Evolutionary conservation across 306 rosid species (phyloP).

Genomic region (Nissolia schottii): DNA sequence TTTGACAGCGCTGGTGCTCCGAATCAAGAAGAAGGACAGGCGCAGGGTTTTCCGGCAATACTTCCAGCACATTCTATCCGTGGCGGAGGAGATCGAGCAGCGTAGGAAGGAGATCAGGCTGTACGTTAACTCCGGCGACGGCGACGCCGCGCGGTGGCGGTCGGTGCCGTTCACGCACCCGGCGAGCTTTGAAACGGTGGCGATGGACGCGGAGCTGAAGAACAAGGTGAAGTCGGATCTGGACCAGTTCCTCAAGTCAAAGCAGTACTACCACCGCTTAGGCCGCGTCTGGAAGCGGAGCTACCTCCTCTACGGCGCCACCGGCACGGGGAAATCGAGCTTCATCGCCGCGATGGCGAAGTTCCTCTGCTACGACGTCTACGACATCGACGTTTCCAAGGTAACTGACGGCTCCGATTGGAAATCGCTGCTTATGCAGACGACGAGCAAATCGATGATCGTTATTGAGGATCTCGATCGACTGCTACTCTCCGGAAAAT

Average conservation of each 20-base stretch:
- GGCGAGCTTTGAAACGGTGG: slow-evolving; percentile 75
- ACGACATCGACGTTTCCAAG: slow-evolving; percentile 64
- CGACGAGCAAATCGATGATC: slow-evolving; percentile 63
- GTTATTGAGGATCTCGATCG: slow-evolving; percentile 83
- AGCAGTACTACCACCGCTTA: slow-evolving; percentile 70
- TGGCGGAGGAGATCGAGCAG: slow-evolving; percentile 64
- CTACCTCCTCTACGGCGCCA: slow-evolving; percentile 68
- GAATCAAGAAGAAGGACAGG: slow-evolving; percentile 61
- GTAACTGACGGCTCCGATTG: slow-evolving; percentile 53
- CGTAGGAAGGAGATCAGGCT: slow-evolving; percentile 52
- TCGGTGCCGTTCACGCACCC: slow-evolving; percentile 72
- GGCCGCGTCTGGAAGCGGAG: slow-evolving; percentile 98
- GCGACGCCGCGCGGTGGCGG: slow-evolving; percentile 49
- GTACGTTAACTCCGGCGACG: slow-evolving; percentile 35
- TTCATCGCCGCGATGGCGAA: slow-evolving; percentile 90
- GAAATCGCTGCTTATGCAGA: slow-evolving; percentile 54
- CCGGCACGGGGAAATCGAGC: slow-evolving; percentile 86
- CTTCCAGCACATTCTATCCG: slow-evolving; percentile 72
- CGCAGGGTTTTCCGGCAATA: slow-evolving; percentile 78
- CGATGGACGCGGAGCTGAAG: slow-evolving; percentile 66
- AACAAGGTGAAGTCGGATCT: slow-evolving; percentile 70
- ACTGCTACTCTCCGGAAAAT: slow-evolving; percentile 25
- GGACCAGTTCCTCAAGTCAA: slow-evolving; percentile 73
- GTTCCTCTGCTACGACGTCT: slow-evolving; percentile 71
- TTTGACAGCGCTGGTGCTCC: slow-evolving; percentile 41